Base-by-base conservation (phyloP, 31 red algal genomes). In the Asparagopsis taxiformis region DNA sequence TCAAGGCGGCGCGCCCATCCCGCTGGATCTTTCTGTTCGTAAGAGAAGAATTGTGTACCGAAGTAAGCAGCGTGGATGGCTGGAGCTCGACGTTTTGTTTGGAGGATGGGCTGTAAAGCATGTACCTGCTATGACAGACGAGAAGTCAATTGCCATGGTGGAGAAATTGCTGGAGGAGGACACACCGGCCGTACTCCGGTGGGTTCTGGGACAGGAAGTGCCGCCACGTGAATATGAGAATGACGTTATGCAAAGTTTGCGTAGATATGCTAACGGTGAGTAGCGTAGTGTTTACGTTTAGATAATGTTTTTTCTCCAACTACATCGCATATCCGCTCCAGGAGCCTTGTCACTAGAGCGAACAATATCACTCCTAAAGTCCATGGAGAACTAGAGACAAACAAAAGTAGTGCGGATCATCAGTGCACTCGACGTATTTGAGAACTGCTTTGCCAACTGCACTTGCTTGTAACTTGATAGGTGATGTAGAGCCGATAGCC, bases 21-120 rank as follows among this genome's bases (percentile, higher is more conserved):
- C 76, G 26, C 66, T 48, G 1, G 31, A 78, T 46, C 59, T 92
- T 19, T 44, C 72, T 6, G 44, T 55, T 29, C 79, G 80, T 2
- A 70, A 92, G 67, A 48, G 75, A 29, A 65, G 88, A 24, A 84
- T 89, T 34, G 74, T 99, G 9, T 99, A 92, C 75, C 87, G 96
- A 32, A 56, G 77, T 36, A 70, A 61, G 33, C 87, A 94, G 68
- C 68, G 91, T 52, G 96, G 96, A 3, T 94, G 87, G 80, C 68
- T 94, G 26, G 96, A 99, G 68, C 66, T 99, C 13, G 96, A 99
- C 70, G 56, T 99, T 32, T 53, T 99, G 21, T 77, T 99, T 11
- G 91, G 96, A 34, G 72, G 58, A 30, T 99, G 91, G 91, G 87
- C 96, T 8, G 73, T 57, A 15, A 55, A 83, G 43, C 32, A 91